Percentiles rank a stretch among this genome's conserved stretches.
phyloP scores from a whole-genome alignment of 2,329 filamentous ascomycete genomes.

The Trichoderma hamatum region DNA sequence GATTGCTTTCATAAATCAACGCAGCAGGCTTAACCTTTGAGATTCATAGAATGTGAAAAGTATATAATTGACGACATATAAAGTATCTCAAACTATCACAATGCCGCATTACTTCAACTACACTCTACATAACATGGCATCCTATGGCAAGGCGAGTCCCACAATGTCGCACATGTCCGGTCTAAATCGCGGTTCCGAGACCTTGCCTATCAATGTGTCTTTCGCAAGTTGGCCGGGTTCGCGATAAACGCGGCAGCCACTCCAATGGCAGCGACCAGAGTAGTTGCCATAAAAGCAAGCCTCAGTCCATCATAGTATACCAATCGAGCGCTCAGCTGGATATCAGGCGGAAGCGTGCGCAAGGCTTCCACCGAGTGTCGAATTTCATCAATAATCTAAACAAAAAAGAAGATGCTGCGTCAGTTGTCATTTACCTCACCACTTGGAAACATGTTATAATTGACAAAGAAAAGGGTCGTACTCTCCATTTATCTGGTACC shows the following conservation, averaged over 20 bases:
- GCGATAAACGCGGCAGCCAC: slow-evolving; percentile 39
- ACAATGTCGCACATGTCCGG: background rate
- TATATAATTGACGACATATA: background rate
- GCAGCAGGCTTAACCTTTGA: background rate
- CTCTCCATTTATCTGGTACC: slow-evolving; percentile 60
- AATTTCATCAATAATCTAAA: slow-evolving; percentile 62
- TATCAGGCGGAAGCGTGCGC: slow-evolving; percentile 55
- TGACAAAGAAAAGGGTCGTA: slow-evolving; percentile 41
- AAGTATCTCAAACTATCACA: background rate
- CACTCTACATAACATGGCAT: background rate
- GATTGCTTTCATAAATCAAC: background rate
- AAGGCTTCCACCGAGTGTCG: slow-evolving; percentile 60
- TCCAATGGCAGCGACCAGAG: slow-evolving; percentile 53
- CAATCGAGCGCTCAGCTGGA: slow-evolving; percentile 58
- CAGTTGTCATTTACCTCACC: slow-evolving; percentile 27
- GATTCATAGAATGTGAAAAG: background rate
- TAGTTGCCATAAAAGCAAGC: slow-evolving; percentile 59
- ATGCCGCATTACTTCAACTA: background rate
- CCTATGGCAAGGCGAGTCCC: background rate
- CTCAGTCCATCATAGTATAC: slow-evolving; percentile 64
- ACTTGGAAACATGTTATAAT: background rate
- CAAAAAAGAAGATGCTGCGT: slow-evolving; percentile 28
- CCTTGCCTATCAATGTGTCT: slow-evolving; percentile 31
- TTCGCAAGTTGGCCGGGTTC: slow-evolving; percentile 38
- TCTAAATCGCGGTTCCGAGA: background rate